Evolutionary conservation across 768 basidiomycete genomes (phyloP), one percentile per base, ranked within the genome.

Genomic region (Termitomyces sp.): DNA sequence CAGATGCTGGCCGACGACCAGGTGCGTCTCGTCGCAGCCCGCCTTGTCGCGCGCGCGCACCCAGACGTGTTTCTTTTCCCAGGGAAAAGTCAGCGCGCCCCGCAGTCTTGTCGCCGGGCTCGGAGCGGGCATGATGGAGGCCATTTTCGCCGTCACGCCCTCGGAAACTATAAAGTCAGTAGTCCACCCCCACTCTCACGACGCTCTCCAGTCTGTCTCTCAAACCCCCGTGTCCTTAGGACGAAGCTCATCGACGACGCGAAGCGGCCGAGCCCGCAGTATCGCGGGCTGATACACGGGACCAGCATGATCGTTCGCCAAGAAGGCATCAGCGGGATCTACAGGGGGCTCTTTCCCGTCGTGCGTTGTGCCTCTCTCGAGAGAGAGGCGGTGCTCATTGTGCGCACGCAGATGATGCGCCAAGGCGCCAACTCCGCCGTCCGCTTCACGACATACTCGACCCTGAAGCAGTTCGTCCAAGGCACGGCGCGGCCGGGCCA

Each of bases 351-450:
- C 3, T 92, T 94, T 67, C 94, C 96, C 3, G 94, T 98, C 54
- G 95, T 96, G 68, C 57, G 88, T n/a, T n/a, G n/a, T n/a, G n/a
- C n/a, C n/a, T n/a, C n/a, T n/a, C n/a, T n/a, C n/a, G n/a, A n/a
- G n/a, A n/a, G n/a, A n/a, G n/a, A n/a, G n/a, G n/a, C n/a, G 23
- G 23, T 23, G 23, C 23, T 23, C 23, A 23, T 2, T 2, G 23
- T 2, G 2, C 23, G 23, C 23, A 23, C 23, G 31, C 9, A 33
- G 93, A 92, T 96, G 84, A 90, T 96, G 83, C 87, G 94, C 30
- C 96, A 98, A 83, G 94, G 94, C 40, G 96, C 95, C 42, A 99
- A 98, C 68, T 98, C 94, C 5, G 94, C 97, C 10, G 85, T 98
- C 31, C 82, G 96, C 33, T 98, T 98, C 75, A 94, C 95, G 48